A percentile compares a stretch with the other conserved stretches of the same genome.
These are phyloP conservation scores for Aphanoascus verrucosus DNA, from an alignment of 2,329 filamentous ascomycete species.

Conservation along the genomic window DNA sequence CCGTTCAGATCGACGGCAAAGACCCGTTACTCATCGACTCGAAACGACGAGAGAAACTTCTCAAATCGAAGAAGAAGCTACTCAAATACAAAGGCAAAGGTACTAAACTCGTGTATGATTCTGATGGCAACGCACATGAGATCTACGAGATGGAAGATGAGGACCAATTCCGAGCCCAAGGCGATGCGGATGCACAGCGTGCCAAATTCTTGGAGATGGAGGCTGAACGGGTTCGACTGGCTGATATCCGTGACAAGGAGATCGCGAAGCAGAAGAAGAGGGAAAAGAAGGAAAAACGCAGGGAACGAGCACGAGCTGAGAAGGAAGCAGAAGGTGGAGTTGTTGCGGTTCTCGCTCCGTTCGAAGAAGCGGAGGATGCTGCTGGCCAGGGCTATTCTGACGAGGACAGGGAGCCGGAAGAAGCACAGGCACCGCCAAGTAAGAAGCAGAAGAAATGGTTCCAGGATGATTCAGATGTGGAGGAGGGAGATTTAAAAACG, in stretches of 20 bases:
- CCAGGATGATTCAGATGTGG: slow-evolving; percentile 21
- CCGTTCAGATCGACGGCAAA: slow-evolving; percentile 46
- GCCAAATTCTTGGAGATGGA: slow-evolving; percentile 69
- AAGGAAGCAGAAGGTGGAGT: slow-evolving; percentile 24
- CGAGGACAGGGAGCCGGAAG: slow-evolving; percentile 12
- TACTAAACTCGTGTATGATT: slow-evolving; percentile 80
- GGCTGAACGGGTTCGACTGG: slow-evolving; percentile 56
- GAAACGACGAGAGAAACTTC: slow-evolving; percentile 88
- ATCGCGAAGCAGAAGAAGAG: slow-evolving; percentile 61
- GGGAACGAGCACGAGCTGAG: slow-evolving; percentile 29
- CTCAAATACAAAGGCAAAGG: slow-evolving; percentile 81
- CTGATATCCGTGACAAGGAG: slow-evolving; percentile 74
- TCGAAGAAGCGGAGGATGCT: slow-evolving; percentile 16
- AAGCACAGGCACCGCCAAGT: slow-evolving; percentile 22
- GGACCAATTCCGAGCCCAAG: slow-evolving; percentile 63
- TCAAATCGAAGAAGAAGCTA: slow-evolving; percentile 89
- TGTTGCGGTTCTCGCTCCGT: slow-evolving; percentile 26
- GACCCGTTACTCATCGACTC: slow-evolving; percentile 78
- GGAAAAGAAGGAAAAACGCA: slow-evolving; percentile 40
- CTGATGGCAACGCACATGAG: slow-evolving; percentile 74
- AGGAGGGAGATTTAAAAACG: slow-evolving; percentile 11
- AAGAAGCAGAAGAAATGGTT: slow-evolving; percentile 36
- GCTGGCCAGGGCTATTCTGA: slow-evolving; percentile 13
- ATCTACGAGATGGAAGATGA: slow-evolving; percentile 84
- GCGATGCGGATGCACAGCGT: slow-evolving; percentile 65